Conservation (phyloP, 2,329 filamentous ascomycete species). For the Cryoendolithus antarcticus region DNA sequence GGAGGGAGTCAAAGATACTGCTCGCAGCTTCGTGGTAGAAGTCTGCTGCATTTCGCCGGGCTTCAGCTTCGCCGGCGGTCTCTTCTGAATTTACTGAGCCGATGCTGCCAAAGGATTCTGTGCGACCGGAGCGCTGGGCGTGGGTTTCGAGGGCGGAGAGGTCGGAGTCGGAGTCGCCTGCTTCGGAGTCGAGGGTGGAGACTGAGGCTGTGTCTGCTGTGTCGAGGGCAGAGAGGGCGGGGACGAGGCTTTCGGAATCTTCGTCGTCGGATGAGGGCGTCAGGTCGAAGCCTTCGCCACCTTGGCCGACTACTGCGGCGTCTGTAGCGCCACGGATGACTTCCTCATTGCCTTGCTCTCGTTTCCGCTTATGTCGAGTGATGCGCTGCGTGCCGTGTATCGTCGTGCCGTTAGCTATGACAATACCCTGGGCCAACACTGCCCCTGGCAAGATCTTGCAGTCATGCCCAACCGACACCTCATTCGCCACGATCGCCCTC, state of each 20-base stretch:
- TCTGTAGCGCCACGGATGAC: constrained; percentile 29
- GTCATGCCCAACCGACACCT: constrained; percentile 56
- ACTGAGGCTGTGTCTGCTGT: constrained; percentile 38
- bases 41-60: constrained; percentile 38
- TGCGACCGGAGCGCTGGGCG: constrained; percentile 18
- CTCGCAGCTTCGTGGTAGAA: constrained; percentile 83
- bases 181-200: constrained; percentile 47
- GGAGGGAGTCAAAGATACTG: constrained; percentile 76
- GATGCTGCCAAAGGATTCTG: constrained; percentile 31
- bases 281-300: constrained; percentile 47
- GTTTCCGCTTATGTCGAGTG: constrained; percentile 34
- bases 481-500: constrained; percentile 64
- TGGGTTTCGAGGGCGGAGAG: constrained; percentile 32
- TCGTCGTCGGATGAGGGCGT: constrained; percentile 54
- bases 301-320: constrained; percentile 42
- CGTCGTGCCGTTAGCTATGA: constrained; percentile 49
- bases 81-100: constrained; percentile 59
- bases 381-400: constrained; percentile 32
- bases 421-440: constrained; percentile 68
- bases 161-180: constrained; percentile 28
- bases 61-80: constrained; percentile 22
- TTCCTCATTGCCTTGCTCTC: constrained; percentile 30
- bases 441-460: constrained; percentile 60
- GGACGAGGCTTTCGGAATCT: constrained; percentile 31
- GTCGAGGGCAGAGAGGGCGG: constrained; percentile 28